Base-by-base conservation (phyloP, 768 basidiomycete species). In the Tylopilus plumbeoviolaceoides region DNA sequence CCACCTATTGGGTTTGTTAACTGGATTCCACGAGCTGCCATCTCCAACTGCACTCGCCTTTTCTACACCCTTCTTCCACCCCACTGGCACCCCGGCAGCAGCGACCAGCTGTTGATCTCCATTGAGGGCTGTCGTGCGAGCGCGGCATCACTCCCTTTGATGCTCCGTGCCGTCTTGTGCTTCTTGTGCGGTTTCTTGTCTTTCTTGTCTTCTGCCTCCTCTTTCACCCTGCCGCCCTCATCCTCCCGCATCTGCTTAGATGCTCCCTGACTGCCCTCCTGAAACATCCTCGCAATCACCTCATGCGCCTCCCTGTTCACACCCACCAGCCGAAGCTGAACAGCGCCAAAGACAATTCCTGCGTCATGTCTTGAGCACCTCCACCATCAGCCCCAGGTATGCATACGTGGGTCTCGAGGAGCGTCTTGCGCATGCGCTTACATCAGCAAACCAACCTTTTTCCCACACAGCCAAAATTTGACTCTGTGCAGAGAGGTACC, bases 391-490 rank as follows among this genome's bases (percentile, higher is more conserved):
- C 18, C 76, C 69, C 10, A 68, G 82, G 77, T 55, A 72, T 48
- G 51, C 52, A 48, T 60, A 58, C 14, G 46, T 44, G 1, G 59
- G 57, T 63, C 54, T 80, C 81, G 52, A 80, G 60, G 61, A 56
- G 93, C 73, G 83, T 80, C 63, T 86, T 87, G 58, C 94, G 83
- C 61, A 97, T 91, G 71, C 84, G 84, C 73, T 91, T 95, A 42
- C n/a, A n/a, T n/a, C n/a, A n/a, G n/a, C n/a, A n/a, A n/a, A n/a
- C n/a, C n/a, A n/a, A n/a, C n/a, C n/a, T n/a, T n/a, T n/a, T n/a
- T n/a, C n/a, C n/a, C n/a, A n/a, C n/a, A n/a, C n/a, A n/a, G n/a
- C n/a, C n/a, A n/a, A n/a, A n/a, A n/a, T n/a, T n/a, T n/a, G n/a
- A n/a, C n/a, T n/a, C n/a, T n/a, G n/a, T n/a, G n/a, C n/a, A n/a